Evolutionary conservation across 169 alveolate species (phyloP), one percentile per base, ranked within the genome.

Genomic region (Babesia sp.): DNA sequence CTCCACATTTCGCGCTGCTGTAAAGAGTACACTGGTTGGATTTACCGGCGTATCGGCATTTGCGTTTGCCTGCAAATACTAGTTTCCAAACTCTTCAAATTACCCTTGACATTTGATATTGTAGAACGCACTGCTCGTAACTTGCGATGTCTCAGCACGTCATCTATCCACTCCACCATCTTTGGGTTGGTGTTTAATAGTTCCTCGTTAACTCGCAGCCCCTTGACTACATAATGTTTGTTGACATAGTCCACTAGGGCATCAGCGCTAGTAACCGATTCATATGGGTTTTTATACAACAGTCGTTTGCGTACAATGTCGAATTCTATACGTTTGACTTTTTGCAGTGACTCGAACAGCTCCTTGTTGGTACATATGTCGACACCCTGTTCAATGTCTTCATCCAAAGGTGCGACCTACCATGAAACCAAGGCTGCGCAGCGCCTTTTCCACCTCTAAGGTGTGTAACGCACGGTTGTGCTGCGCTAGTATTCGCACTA

Each of bases 1-100:
- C 91, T 37, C 46, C 48, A 78, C 92, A 87, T 63, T 87, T 87
- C 28, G 85, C 22, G 29, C 72, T n/a, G 50, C 84, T 71, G 80
- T 87, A 87, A 24, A 87, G 16, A 20, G 71, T 77, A 72, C 92
- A 87, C 63, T 71, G 90, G 59, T 71, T 66, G 34, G 71, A 54
- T 20, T 77, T 61, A 37, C 85, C 85, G 12, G 81, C 67, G 51
- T 51, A 67, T 20, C 90, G 84, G 57, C 92, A 87, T 67, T 85
- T 87, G 31, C 33, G 60, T 46, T 87, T 87, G 22, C 84, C 84
- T 81, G 68, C n/a, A 46, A 22, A 29, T 18, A 34, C n/a, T 14
- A 28, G 4, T 24, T 0, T 0, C 26, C 45, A 1, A 9, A 28
- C 63, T 6, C 3, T 9, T 9, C 22, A 5, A 20, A 39, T 14